These are phyloP conservation scores for Wickerhamiella parazyma DNA, from an alignment of 805 yeast species.

Conservation along the genomic window DNA sequence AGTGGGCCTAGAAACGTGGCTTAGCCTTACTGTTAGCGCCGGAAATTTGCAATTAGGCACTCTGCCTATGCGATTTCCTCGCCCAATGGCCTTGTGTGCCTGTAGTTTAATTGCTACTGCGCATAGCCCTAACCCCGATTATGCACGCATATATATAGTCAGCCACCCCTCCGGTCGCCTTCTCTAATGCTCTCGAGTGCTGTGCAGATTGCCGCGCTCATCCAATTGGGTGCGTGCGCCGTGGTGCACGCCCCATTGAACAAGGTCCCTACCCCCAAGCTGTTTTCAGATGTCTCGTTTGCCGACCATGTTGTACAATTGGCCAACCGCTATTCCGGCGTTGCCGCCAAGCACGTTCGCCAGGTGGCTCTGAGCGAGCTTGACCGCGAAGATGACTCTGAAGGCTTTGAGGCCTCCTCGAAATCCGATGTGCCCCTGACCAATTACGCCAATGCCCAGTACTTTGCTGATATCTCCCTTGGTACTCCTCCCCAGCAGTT, in stretches of 20 bases:
- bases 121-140: conserved; percentile 4
- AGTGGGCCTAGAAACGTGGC: too few relatives aligned
- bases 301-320: conserved; percentile 17
- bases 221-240: conserved; percentile 16
- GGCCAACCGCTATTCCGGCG: conserved; percentile 18
- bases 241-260: conserved; percentile 16
- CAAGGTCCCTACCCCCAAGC: conserved; percentile 13
- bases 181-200: conserved; percentile 8
- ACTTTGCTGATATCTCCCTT: conserved; percentile 75
- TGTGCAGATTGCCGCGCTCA: conserved; percentile 15
- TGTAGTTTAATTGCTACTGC: background rate
- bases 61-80: too few relatives aligned
- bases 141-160: conserved; percentile 7
- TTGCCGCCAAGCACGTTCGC: conserved; percentile 10
- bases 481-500: conserved; percentile 92
- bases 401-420: conserved; percentile 23
- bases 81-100: too few relatives aligned
- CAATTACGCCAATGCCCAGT: conserved; percentile 92
- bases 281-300: conserved; percentile 16
- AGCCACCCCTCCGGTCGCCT: background rate
- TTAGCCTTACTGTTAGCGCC: too few relatives aligned
- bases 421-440: conserved; percentile 59
- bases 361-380: conserved; percentile 6
- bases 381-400: background rate
- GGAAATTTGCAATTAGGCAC: too few relatives aligned